phyloP scores from a whole-genome alignment of 176 grass and related monocot species.

The Chloris gayana region DNA sequence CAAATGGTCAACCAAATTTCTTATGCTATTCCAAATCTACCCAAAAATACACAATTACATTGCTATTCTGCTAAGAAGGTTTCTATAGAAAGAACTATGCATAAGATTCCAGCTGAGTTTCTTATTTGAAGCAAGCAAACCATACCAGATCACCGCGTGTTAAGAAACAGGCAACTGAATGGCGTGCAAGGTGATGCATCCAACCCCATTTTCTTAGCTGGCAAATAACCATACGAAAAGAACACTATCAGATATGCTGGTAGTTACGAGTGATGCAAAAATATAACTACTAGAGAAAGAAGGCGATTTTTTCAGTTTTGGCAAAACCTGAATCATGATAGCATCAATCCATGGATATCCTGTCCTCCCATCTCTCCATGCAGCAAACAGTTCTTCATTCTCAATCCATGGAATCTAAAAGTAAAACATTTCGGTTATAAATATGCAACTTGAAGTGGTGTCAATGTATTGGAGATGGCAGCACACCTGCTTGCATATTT shows the following conservation, averaged over 20 bases:
- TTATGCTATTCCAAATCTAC: not conserved
- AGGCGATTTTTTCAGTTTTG: not conserved
- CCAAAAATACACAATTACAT: not conserved
- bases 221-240: slow-evolving; percentile 1
- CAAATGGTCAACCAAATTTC: not conserved
- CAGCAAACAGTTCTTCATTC: slow-evolving; percentile 66
- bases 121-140: not conserved
- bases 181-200: slow-evolving; percentile 96
- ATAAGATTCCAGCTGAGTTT: not conserved
- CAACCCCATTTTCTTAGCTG: slow-evolving; percentile 91
- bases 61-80: not conserved
- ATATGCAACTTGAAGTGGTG: not conserved
- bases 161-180: slow-evolving; percentile 96
- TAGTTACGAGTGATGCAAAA: slow-evolving; percentile 7
- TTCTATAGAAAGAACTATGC: not conserved
- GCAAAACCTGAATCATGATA: slow-evolving; percentile 90
- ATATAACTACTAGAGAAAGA: not conserved
- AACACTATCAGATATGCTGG: slow-evolving; percentile 8
- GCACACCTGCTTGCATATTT: slow-evolving; percentile 81
- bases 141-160: slow-evolving; percentile 86
- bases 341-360: slow-evolving; percentile 98
- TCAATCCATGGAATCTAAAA: slow-evolving; percentile 82
- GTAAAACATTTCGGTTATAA: not conserved
- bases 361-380: slow-evolving; percentile 82
- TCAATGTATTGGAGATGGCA: not conserved